These are phyloP conservation scores for Kodamaea sagamina DNA, from an alignment of 805 yeast genomes.

Conservation along the genomic window DNA sequence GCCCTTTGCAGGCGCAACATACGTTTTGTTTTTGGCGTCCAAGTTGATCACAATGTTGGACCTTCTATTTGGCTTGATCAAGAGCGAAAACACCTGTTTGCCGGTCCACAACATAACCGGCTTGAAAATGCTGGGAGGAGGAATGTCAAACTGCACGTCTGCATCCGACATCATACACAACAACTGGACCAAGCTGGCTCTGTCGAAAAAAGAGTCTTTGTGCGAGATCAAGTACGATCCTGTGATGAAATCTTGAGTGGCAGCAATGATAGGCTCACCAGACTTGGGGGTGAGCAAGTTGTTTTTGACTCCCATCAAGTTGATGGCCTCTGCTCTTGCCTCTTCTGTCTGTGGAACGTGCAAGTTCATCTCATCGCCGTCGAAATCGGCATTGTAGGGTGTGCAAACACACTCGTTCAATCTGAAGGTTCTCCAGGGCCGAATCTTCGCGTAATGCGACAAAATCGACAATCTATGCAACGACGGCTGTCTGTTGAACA, in stretches of 20 bases:
- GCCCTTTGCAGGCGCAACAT: slow-evolving; percentile 68
- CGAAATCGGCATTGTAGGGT: slow-evolving; percentile 98
- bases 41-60: slow-evolving; percentile 85
- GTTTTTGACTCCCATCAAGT: slow-evolving; percentile 96
- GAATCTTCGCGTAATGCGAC: slow-evolving; percentile 91
- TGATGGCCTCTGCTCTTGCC: slow-evolving; percentile 98
- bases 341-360: slow-evolving; percentile 99
- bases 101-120: slow-evolving; percentile 96
- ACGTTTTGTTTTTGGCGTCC: slow-evolving; percentile 94
- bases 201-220: slow-evolving; percentile 89
- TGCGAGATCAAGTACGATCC: slow-evolving; percentile 92
- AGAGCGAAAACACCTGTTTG: slow-evolving; percentile 86
- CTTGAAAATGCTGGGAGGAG: slow-evolving; percentile 91
- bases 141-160: slow-evolving; percentile 80
- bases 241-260: slow-evolving; percentile 98
- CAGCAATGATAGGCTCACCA: slow-evolving; percentile 99
- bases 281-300: slow-evolving; percentile 93
- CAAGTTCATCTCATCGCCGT: slow-evolving; percentile 98
- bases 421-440: slow-evolving; percentile 98
- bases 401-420: slow-evolving; percentile 98
- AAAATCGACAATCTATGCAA: slow-evolving; percentile 91
- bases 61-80: slow-evolving; percentile 76
- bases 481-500: slow-evolving; percentile 97
- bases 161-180: slow-evolving; percentile 97
- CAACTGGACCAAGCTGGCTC: slow-evolving; percentile 79